These are phyloP conservation scores for Aureobasidium musti DNA, from an alignment of 2,329 filamentous ascomycete species.

Conservation along the genomic window DNA sequence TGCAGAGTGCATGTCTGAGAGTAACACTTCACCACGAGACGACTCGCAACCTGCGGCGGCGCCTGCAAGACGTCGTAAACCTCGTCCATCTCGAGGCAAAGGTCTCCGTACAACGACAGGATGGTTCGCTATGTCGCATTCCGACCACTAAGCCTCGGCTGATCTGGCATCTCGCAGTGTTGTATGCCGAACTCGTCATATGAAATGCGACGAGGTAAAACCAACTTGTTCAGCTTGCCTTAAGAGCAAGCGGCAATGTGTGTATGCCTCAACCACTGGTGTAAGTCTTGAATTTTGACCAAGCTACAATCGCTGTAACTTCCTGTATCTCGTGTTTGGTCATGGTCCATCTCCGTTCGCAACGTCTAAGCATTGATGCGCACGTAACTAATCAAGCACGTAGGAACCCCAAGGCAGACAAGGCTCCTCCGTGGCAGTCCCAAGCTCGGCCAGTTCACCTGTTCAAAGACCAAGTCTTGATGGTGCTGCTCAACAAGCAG, in stretches of 20 bases:
- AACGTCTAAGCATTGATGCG: background rate
- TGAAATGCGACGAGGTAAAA: constrained; percentile 52
- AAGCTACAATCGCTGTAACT: background rate
- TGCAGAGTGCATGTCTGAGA: background rate
- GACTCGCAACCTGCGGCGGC: constrained; percentile 4
- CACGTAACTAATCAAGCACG: background rate
- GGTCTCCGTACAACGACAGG: constrained; percentile 23
- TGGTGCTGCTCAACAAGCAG: background rate
- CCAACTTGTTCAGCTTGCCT: constrained; percentile 46
- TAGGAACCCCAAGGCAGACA: background rate
- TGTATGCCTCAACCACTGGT: constrained; percentile 36
- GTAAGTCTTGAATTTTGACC: background rate
- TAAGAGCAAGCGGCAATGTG: constrained; percentile 46
- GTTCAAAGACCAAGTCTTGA: background rate
- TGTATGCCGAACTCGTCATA: constrained; percentile 50
- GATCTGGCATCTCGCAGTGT: constrained; percentile 38
- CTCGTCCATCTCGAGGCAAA: constrained; percentile 17
- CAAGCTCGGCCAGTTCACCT: background rate
- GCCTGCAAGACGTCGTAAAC: constrained; percentile 11
- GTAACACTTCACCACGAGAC: constrained; percentile 17
- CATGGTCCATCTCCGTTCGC: too few species aligned
- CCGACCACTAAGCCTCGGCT: background rate
- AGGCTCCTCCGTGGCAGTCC: background rate
- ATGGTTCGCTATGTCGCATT: background rate
- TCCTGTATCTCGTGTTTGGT: background rate